Evolutionary conservation across 192 early-diverging fungal species (phyloP).

Genomic region (Backusella circina): DNA sequence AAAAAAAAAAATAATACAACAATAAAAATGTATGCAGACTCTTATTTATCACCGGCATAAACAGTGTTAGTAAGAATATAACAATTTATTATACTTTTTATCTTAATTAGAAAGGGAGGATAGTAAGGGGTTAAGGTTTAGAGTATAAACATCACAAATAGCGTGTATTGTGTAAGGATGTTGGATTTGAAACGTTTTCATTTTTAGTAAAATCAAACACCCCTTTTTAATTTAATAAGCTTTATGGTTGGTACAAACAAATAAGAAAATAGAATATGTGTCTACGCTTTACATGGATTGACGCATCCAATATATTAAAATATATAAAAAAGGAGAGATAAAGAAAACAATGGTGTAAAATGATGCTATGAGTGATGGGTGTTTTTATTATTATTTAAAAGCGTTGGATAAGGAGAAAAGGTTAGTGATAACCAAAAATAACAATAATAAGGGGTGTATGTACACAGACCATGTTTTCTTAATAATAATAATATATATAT

Average conservation of each 20-base stretch:
- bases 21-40: background rate
- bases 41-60: background rate
- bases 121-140: background rate
- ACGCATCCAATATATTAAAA: background rate
- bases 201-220: background rate
- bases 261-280: background rate
- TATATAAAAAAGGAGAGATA: background rate
- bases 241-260: background rate
- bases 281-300: too few species aligned
- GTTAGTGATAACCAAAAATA: background rate
- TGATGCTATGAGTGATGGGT: background rate
- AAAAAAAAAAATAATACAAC: background rate
- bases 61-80: background rate
- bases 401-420: background rate
- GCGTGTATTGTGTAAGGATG: background rate
- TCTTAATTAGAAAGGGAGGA: background rate
- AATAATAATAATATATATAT: background rate
- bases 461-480: background rate
- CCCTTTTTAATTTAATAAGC: background rate
- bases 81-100: background rate
- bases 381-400: background rate
- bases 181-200: background rate
- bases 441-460: background rate
- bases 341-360: background rate
- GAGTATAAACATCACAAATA: background rate